Evolutionary conservation across 345 rosid species (phyloP), one percentile per base, ranked within the genome.

Genomic region (Populus euphratica): DNA sequence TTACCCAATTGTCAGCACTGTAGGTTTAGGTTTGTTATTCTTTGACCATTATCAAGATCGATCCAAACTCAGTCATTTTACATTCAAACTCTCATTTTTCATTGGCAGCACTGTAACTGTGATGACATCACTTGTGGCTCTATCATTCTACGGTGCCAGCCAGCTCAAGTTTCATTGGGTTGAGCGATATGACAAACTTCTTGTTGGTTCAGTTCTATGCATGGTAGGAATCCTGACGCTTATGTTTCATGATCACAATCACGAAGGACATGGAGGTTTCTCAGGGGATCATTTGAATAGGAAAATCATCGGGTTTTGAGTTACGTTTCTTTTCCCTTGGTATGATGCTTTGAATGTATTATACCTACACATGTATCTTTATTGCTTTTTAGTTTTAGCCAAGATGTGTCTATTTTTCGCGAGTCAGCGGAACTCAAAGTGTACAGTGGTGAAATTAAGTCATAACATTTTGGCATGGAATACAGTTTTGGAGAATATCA

Each of bases 141-240:
- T 94, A 68, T 93, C 99, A 2, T 96, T 92, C 88, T 96, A 94
- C 17, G 99, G 99, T 74, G 99, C 99, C 27, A 91, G 99, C 84
- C 97, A 96, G 87, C 84, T 96, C 35, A 96, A 96, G 83, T 96
- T 96, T 79, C 98, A 90, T 71, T 96, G 99, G 99, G 97, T 93
- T 83, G 98, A 96, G 82, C 88, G 89, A 36, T 94, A 92, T 36
- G 99, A 96, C 91, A 96, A 96, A 77, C 93, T 94, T 76, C 93
- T 96, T 21, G 97, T 96, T 61, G 99, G 99, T 76, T 94, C 94
- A 0, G 99, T 92, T 73, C 85, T 96, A 47, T 96, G 98, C 78
- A 82, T 92, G 87, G 99, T 96, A 41, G 99, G 99, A 68, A 80
- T 94, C 75, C 82, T 94, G 79, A 96, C 97, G 4, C 97, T 96